A percentile compares a stretch with the other conserved stretches of the same genome.
Conservation (phyloP, 139 green algal species). For the Chlorokybus atmophyticus region DNA sequence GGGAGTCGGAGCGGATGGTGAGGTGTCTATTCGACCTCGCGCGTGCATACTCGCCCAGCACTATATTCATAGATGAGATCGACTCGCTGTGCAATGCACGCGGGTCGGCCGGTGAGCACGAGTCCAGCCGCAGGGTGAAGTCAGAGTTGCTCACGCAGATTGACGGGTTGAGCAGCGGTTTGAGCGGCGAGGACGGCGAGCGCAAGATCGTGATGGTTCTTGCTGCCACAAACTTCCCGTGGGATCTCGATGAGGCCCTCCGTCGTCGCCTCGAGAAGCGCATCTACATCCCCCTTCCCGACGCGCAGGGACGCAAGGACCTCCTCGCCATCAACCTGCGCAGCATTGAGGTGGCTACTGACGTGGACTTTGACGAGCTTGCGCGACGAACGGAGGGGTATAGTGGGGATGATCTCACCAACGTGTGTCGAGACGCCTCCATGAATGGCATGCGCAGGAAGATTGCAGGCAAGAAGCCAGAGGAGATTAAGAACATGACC, state of each 20-base stretch:
- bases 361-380: constrained; percentile 57
- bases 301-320: constrained; percentile 43
- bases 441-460: constrained; percentile 77
- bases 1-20: constrained; percentile 62
- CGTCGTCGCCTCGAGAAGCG: constrained; percentile 79
- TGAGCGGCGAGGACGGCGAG: constrained; percentile 16
- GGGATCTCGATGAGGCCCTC: constrained; percentile 88
- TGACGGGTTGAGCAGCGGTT: constrained; percentile 19
- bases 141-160: constrained; percentile 86
- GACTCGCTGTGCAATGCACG: constrained; percentile 71
- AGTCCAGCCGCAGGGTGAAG: constrained; percentile 75
- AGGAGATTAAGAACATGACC: constrained; percentile 43
- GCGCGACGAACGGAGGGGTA: constrained; percentile 57
- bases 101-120: constrained; percentile 68
- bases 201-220: constrained; percentile 78
- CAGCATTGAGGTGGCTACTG: constrained; percentile 25
- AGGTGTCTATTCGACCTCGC: constrained; percentile 77
- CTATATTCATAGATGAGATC: constrained; percentile 90
- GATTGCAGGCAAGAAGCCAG: constrained; percentile 57
- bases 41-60: constrained; percentile 48
- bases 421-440: constrained; percentile 75
- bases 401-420: constrained; percentile 79
- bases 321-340: constrained; percentile 74
- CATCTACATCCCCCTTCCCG: constrained; percentile 87
- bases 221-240: constrained; percentile 90